Percentiles rank a stretch among this genome's conserved stretches.
phyloP scores from a whole-genome alignment of 2,329 filamentous ascomycete genomes.

The Fusarium sp. region DNA sequence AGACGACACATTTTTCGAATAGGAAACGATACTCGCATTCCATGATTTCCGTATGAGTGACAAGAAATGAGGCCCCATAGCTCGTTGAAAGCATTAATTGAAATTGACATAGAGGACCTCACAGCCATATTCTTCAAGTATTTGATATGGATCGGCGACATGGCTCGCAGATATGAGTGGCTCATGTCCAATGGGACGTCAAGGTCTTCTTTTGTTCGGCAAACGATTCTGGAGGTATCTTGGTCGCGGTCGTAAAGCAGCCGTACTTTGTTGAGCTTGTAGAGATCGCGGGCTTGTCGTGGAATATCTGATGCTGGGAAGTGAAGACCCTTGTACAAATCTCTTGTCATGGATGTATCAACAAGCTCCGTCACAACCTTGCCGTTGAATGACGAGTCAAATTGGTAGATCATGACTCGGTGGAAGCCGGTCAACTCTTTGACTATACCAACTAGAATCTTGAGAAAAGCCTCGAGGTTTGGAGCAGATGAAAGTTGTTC shows the following conservation, averaged over 20 bases:
- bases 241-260: conserved; percentile 87
- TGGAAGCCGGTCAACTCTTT: conserved; percentile 93
- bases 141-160: conserved; percentile 90
- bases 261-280: conserved; percentile 90
- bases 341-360: conserved; percentile 80
- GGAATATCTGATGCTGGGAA: conserved; percentile 91
- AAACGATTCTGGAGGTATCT: conserved; percentile 83
- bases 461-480: conserved; percentile 78
- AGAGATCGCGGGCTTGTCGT: conserved; percentile 86
- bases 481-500: conserved; percentile 82
- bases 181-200: conserved; percentile 84
- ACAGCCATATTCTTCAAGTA: conserved; percentile 91
- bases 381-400: conserved; percentile 84
- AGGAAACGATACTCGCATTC: conserved; percentile 92
- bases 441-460: conserved; percentile 84
- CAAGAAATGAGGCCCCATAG: conserved; percentile 91
- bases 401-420: conserved; percentile 93
- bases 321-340: conserved; percentile 87
- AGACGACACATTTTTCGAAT: conserved; percentile 93
- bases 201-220: conserved; percentile 78
- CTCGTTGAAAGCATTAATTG: conserved; percentile 86
- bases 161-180: conserved; percentile 85
- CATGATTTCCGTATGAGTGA: conserved; percentile 79
- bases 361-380: conserved; percentile 89
- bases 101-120: conserved; percentile 94